phyloP scores from a whole-genome alignment of 106 monocot genomes.

The Gastrodia elata region DNA sequence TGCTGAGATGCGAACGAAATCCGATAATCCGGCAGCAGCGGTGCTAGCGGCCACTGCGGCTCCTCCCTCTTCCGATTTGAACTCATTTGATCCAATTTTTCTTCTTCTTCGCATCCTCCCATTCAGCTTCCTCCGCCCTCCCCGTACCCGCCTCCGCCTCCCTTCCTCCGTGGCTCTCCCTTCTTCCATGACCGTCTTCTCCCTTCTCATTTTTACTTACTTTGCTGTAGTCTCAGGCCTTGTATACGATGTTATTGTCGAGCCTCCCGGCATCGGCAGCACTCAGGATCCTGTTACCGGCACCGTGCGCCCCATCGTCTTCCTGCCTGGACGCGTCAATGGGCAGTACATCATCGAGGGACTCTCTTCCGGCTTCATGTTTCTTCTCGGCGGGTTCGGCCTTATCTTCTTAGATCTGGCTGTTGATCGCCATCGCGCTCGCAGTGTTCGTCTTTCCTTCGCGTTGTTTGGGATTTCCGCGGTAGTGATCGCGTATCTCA shows the following conservation, averaged over 20 bases:
- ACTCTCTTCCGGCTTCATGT: constrained; percentile 95
- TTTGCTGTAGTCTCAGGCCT: constrained; percentile 87
- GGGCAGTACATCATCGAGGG: constrained; percentile 98
- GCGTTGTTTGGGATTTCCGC: constrained; percentile 60
- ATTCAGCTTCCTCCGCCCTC: constrained; percentile 68
- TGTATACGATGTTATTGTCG: constrained; percentile 94
- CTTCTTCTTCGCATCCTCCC: constrained; percentile 55
- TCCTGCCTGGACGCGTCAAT: constrained; percentile 86
- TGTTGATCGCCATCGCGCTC: constrained; percentile 49
- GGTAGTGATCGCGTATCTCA: constrained; percentile 58
- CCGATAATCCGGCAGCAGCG: constrained; percentile 16
- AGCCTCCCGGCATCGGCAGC: constrained; percentile 94
- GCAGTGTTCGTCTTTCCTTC: constrained; percentile 60
- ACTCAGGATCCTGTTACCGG: constrained; percentile 64
- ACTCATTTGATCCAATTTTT: constrained; percentile 54
- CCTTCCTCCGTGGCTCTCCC: constrained; percentile 65
- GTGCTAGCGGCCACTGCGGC: constrained; percentile 12
- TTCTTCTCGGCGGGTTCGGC: constrained; percentile 77
- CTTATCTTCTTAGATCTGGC: constrained; percentile 82
- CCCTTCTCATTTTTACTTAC: constrained; percentile 83
- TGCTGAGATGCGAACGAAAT: constrained; percentile 31
- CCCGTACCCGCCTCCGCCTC: constrained; percentile 68
- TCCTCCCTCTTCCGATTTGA: constrained; percentile 6
- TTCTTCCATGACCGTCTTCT: constrained; percentile 57
- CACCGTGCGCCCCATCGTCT: constrained; percentile 71